These are phyloP conservation scores for Venustampulla echinocandica DNA, from an alignment of 495 filamentous ascomycete genomes.

Conservation along the genomic window DNA sequence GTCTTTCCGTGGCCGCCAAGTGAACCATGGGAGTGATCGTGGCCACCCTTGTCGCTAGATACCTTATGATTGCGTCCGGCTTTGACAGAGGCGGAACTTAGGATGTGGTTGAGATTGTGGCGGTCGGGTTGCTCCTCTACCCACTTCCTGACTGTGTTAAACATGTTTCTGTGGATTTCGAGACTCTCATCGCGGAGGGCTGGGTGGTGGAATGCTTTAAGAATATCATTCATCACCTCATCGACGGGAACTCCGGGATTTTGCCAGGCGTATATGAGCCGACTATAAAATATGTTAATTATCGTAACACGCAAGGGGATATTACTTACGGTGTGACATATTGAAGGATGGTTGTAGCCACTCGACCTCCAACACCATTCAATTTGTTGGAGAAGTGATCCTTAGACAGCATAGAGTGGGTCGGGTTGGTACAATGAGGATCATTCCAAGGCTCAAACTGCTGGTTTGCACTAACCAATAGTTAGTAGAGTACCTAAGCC, in stretches of 20 bases:
- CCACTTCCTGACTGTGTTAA: conserved; percentile 70
- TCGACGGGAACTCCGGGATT: conserved; percentile 69
- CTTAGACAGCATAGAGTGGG: conserved; percentile 93
- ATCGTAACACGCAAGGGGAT: background rate
- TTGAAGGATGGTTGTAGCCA: conserved; percentile 69
- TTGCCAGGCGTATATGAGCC: conserved; percentile 85
- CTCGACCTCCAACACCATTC: conserved; percentile 76
- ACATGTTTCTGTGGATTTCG: conserved; percentile 83
- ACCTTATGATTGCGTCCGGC: conserved; percentile 62
- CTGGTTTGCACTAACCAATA: conserved; percentile 49
- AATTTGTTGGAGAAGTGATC: conserved; percentile 90
- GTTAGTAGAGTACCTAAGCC: background rate
- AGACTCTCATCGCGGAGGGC: conserved; percentile 59
- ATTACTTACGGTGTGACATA: conserved; percentile 63
- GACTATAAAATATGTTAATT: conserved; percentile 28
- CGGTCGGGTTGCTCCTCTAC: conserved; percentile 54
- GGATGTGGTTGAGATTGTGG: conserved; percentile 55
- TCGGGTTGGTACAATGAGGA: conserved; percentile 76
- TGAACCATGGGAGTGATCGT: conserved; percentile 27
- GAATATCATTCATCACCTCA: conserved; percentile 68
- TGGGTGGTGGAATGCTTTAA: conserved; percentile 82
- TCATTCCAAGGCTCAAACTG: conserved; percentile 91
- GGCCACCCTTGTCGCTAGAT: conserved; percentile 17
- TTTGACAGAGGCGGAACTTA: conserved; percentile 74
- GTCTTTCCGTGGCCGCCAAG: conserved; percentile 42